Evolutionary conservation across 208 protist species (phyloP).

Genomic region (Ichthyophonus hoferi): DNA sequence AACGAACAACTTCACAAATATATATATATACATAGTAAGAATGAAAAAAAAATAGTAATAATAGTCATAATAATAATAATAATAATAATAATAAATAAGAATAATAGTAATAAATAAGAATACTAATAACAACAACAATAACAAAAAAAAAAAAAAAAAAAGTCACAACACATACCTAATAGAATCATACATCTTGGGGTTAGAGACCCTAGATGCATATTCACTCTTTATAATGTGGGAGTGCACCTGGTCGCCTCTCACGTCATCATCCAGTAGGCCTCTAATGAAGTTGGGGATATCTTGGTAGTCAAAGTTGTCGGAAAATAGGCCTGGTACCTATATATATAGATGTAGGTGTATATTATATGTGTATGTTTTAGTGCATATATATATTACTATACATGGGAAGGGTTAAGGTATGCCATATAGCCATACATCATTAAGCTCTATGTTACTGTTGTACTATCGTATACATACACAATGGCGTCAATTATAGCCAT

Average conservation of each 20-base stretch:
- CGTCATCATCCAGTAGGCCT: conserved; percentile 58
- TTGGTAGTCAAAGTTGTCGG: conserved; percentile 71
- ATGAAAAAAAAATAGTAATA: no score
- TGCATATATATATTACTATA: no score
- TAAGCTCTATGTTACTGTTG: no score
- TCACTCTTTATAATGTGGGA: conserved; percentile 52
- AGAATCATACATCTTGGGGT: conserved; percentile 56
- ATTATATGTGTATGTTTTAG: no score
- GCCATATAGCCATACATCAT: no score
- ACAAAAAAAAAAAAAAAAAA: conserved; percentile 33
- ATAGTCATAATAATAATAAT: background rate
- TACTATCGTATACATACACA: no score
- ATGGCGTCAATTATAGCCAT: no score
- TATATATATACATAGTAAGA: no score
- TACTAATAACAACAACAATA: background rate
- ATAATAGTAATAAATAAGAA: conserved; percentile 9
- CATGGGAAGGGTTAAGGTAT: no score
- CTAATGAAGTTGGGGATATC: conserved; percentile 60
- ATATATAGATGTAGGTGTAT: no score
- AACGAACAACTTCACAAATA: no score
- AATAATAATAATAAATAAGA: background rate
- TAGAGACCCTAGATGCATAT: conserved; percentile 63
- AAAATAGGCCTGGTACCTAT: conserved; percentile 60
- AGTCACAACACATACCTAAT: conserved; percentile 36
- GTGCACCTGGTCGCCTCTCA: conserved; percentile 60